Conservation (phyloP, 352 stramenopile genomes). For the Bremia lactucae region DNA sequence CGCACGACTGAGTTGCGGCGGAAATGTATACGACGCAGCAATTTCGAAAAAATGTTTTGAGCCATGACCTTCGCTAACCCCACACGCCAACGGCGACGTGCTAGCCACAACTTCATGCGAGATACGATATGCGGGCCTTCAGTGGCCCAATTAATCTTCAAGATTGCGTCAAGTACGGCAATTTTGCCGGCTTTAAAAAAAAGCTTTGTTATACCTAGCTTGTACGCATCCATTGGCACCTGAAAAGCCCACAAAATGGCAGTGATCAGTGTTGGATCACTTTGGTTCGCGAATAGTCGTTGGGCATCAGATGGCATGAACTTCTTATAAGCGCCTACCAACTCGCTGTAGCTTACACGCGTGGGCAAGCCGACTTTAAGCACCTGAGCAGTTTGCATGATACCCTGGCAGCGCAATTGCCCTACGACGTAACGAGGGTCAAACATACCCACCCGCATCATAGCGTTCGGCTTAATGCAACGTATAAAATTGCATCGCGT, state of each 20-base stretch:
- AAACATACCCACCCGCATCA: constrained; percentile 61
- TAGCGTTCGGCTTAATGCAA: constrained; percentile 87
- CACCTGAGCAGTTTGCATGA: constrained; percentile 83
- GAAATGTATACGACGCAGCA: constrained; percentile 48
- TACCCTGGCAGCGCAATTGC: constrained; percentile 83
- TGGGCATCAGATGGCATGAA: constrained; percentile 61
- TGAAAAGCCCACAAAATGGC: constrained; percentile 87
- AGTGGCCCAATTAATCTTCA: constrained; percentile 84
- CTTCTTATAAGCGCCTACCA: constrained; percentile 78
- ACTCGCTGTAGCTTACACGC: constrained; percentile 83
- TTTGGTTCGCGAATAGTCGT: constrained; percentile 69
- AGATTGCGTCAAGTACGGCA: constrained; percentile 73
- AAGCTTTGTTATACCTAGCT: constrained; percentile 79
- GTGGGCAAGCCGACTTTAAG: constrained; percentile 86
- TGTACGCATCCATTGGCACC: constrained; percentile 77
- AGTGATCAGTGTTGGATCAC: constrained; percentile 75
- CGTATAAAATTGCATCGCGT: constrained; percentile 85
- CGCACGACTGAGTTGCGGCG: constrained; percentile 38
- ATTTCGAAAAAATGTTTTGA: constrained; percentile 50
- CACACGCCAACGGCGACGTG: constrained; percentile 72
- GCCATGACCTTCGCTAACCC: constrained; percentile 70
- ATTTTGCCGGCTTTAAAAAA: constrained; percentile 91
- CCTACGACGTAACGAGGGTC: constrained; percentile 85
- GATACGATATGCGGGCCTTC: constrained; percentile 79
- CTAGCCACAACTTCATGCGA: constrained; percentile 75